Base-by-base conservation (phyloP, 148 eudicot genomes). In the Selenicereus undatus region DNA sequence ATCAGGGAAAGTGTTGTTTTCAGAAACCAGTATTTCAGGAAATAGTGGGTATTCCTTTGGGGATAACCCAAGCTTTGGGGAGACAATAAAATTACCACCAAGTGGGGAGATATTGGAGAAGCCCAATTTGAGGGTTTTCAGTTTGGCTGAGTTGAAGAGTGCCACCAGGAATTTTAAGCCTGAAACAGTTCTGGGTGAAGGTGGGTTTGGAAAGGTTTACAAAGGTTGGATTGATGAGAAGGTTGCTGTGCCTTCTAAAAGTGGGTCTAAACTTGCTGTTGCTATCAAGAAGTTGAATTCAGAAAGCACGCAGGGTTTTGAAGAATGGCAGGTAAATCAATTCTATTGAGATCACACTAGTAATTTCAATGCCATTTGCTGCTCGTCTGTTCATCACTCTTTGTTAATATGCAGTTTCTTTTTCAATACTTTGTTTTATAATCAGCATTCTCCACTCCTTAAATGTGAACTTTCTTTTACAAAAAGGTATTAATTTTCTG, bases 181-280 rank as follows among this genome's bases (percentile, higher is more conserved):
- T 12, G 94, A 91, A 54, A 85, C 81, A 24, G 88, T 91, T 26
- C 77, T 94, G 79, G 97, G 98, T 3, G 81, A 85, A 60, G 94
- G 98, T 48, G 97, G 98, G 36, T 94, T 94, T 82, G 98, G 98
- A 69, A 92, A 84, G 58, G 97, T 94, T 17, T 90, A 79, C 70
- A 94, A 88, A 80, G 98, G 98, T 50, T 92, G 91, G 89, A 88
- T 94, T 78, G 94, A 91, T 74, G 90, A 89, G 70, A 87, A 84
- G 80, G 75, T 85, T 1, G 78, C 76, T 48, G 71, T 79, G 0
- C 83, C 90, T 27, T 52, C 86, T 74, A 87, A 77, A 69, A 36
- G 32, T 75, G 91, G 90, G 30, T 22, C 88, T 3, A 92, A 92
- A 26, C 80, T 83, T 81, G 81, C 90, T 64, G 98, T 92, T n/a